Base-by-base conservation (phyloP, 2,329 filamentous ascomycete genomes). In the Colletotrichum costaricense region DNA sequence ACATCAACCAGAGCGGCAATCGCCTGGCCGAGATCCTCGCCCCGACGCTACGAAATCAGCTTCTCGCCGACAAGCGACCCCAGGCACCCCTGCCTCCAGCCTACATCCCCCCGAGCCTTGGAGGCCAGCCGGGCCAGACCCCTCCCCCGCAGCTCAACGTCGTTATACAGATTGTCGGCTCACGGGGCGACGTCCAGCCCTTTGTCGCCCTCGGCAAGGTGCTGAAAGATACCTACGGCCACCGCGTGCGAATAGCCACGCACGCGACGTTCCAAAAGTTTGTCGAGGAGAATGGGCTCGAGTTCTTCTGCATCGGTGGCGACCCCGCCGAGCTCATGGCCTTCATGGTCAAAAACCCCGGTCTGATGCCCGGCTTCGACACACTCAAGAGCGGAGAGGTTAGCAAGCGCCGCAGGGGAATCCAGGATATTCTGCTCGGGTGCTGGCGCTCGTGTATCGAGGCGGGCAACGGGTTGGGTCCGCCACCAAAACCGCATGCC, bases 261-360 rank as follows among this genome's bases (percentile, higher is more conserved):
- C 93, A 95, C 78, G 82, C 88, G 4, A 90, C 87, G 2, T 95
- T 95, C 77, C 86, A 90, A 76, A 81, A 85, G 1, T 94, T 95
- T 76, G 91, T 95, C 4, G 88, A 91, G 73, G 89, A 93, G 65
- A 91, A 92, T 79, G 92, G 88, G 0, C 86, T 95, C 16, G 93
- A 95, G 77, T 95, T 95, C 81, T 95, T 93, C 81, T 89, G 84
- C 74, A 93, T 95, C 64, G 93, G 93, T n/a, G 93, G 93, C 3
- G 92, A 95, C 79, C 93, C 93, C 1, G 88, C 91, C 1, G 89
- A 93, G 78, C 85, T 95, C 56, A 95, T 95, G 93, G 94, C 94
- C 3, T 97, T 96, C 78, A 97, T 97, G 94, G 94, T 97, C 58
- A 95, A 95, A 82, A 93, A 97, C 76, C 94, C 95, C 0, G 94